A percentile compares a stretch with the other conserved stretches of the same genome.
Evolutionary conservation across 2,329 filamentous ascomycete genomes (phyloP).

Genomic region (Fusarium sp.): DNA sequence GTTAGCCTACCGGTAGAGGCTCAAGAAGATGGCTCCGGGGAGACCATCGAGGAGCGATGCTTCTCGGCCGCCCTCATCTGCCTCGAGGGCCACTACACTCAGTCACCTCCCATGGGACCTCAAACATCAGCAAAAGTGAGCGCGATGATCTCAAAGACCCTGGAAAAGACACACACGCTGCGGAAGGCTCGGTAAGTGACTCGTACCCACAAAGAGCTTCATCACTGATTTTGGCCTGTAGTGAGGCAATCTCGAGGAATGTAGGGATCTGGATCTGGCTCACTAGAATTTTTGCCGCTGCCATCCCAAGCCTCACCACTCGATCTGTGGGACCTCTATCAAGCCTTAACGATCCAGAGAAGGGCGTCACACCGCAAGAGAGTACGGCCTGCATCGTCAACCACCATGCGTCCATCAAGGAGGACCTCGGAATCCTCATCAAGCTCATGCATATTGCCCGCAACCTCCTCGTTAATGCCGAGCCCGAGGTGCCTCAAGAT

Average conservation of each 20-base stretch:
- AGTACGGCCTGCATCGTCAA: constrained; percentile 72
- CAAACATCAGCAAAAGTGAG: constrained; percentile 66
- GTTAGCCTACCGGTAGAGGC: constrained; percentile 24
- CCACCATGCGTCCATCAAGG: constrained; percentile 70
- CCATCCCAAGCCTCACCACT: constrained; percentile 69
- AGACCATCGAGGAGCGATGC: constrained; percentile 73
- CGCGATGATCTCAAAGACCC: constrained; percentile 68
- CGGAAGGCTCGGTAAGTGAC: constrained; percentile 67
- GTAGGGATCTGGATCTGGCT: constrained; percentile 75
- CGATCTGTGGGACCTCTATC: constrained; percentile 69
- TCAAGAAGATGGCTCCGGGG: constrained; percentile 39
- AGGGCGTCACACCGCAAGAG: constrained; percentile 69
- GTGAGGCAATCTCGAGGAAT: constrained; percentile 71
- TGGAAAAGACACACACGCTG: constrained; percentile 73
- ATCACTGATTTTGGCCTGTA: constrained; percentile 45
- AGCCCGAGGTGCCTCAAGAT: constrained; percentile 74
- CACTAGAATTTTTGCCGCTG: constrained; percentile 69
- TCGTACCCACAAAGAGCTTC: neutral
- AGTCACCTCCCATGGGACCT: constrained; percentile 67
- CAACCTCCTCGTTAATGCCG: constrained; percentile 72
- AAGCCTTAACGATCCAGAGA: constrained; percentile 65
- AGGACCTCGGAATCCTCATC: constrained; percentile 72
- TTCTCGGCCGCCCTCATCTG: constrained; percentile 71
- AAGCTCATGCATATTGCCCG: constrained; percentile 75
- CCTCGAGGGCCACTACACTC: constrained; percentile 71